A percentile compares a stretch with the other conserved stretches of the same genome.
Evolutionary conservation across 2,329 filamentous ascomycete genomes (phyloP).

Genomic region (Calonectria pseudoreteaudii): DNA sequence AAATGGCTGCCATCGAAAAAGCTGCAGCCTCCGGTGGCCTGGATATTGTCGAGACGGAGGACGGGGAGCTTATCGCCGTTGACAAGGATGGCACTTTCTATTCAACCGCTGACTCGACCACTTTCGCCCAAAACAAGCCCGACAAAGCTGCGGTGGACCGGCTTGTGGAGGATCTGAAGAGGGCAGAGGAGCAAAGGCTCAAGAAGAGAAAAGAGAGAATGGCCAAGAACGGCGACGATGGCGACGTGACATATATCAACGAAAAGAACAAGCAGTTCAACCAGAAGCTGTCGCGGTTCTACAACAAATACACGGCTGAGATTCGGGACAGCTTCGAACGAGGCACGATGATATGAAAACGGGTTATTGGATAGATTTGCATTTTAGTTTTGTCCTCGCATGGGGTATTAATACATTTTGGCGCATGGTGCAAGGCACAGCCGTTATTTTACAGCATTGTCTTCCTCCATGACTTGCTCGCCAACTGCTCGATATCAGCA

Average conservation of each 20-base stretch:
- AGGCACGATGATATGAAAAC: slow-evolving; percentile 86
- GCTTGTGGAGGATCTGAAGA: slow-evolving; percentile 85
- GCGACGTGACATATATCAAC: slow-evolving; percentile 98
- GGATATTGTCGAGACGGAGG: slow-evolving; percentile 95
- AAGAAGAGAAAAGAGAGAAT: slow-evolving; percentile 88
- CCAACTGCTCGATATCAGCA: slow-evolving; percentile 83
- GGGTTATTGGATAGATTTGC: slow-evolving; percentile 24
- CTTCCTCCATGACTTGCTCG: slow-evolving; percentile 87
- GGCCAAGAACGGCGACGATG: slow-evolving; percentile 82
- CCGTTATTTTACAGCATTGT: slow-evolving; percentile 77
- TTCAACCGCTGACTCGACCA: slow-evolving; percentile 84
- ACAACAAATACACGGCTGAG: slow-evolving; percentile 98
- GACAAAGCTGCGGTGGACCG: slow-evolving; percentile 89
- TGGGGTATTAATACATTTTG: slow-evolving; percentile 47
- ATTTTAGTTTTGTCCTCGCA: slow-evolving; percentile 27
- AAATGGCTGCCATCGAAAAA: slow-evolving; percentile 85
- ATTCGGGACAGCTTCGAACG: slow-evolving; percentile 98
- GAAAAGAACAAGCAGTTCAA: slow-evolving; percentile 99
- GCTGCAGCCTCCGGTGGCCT: slow-evolving; percentile 87
- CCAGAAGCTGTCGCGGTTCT: slow-evolving; percentile 94
- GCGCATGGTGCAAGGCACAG: slow-evolving; percentile 31
- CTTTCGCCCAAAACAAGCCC: slow-evolving; percentile 87
- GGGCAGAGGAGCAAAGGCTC: slow-evolving; percentile 86
- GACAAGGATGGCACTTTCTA: slow-evolving; percentile 94
- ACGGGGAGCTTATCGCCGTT: slow-evolving; percentile 93